These are phyloP conservation scores for Globisporangium irregulare DNA, from an alignment of 352 stramenopile genomes.

Conservation along the genomic window DNA sequence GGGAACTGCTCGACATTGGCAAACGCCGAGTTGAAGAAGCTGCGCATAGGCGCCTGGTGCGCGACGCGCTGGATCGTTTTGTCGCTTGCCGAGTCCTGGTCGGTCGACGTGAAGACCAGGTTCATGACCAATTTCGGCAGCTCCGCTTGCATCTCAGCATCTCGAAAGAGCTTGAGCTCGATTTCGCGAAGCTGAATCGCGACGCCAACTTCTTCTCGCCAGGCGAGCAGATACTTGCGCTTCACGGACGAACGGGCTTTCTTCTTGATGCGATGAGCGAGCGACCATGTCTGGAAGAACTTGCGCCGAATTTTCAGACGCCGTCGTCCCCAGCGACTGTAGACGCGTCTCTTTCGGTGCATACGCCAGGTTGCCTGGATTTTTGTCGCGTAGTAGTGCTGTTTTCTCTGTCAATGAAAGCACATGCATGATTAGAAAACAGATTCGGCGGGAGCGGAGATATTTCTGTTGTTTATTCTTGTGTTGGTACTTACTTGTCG, in stretches of 20 bases:
- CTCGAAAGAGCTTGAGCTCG: constrained; percentile 59
- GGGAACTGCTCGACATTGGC: constrained; percentile 33
- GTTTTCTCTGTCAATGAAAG: constrained; percentile 18
- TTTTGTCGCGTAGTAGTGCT: constrained; percentile 25
- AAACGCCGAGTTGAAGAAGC: constrained; percentile 58
- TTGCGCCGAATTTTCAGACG: constrained; percentile 26
- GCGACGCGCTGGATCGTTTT: constrained; percentile 13
- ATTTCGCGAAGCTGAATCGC: constrained; percentile 48
- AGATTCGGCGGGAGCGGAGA: constrained; percentile 9
- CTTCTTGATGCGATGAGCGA: constrained; percentile 36
- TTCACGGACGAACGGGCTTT: constrained; percentile 29
- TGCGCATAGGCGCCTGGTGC: neutral
- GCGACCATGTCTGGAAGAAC: constrained; percentile 49
- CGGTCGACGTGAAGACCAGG: constrained; percentile 61
- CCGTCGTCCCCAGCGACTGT: constrained; percentile 40
- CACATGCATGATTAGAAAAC: constrained; percentile 4
- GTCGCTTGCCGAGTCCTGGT: constrained; percentile 24
- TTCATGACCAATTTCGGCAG: constrained; percentile 65
- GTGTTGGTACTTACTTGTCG: constrained; percentile 17
- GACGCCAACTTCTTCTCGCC: constrained; percentile 42
- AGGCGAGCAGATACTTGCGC: constrained; percentile 44
- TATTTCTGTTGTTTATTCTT: constrained; percentile 11
- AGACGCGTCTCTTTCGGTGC: constrained; percentile 32
- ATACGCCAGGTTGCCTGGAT: constrained; percentile 67
- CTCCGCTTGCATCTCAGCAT: constrained; percentile 45